These are phyloP conservation scores for Cerrena zonata DNA, from an alignment of 1,284 basidiomycete genomes.

Conservation along the genomic window DNA sequence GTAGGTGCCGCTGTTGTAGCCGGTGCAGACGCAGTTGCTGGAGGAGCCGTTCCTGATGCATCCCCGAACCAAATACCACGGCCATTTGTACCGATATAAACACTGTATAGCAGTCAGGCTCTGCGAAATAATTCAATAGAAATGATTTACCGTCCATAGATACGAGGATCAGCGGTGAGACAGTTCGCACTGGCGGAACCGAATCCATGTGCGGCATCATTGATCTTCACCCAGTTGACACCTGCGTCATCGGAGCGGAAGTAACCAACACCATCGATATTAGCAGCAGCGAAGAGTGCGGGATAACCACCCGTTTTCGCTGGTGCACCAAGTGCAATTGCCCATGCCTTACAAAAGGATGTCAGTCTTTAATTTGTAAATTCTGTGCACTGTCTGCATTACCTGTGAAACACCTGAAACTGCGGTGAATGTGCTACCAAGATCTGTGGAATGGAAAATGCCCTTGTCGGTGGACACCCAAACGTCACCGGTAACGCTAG, in stretches of 20 bases:
- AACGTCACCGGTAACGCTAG: conserved; percentile 45
- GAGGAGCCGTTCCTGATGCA: conserved; percentile 33
- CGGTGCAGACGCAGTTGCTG: conserved; percentile 30
- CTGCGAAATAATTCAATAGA: neutral
- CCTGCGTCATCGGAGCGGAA: conserved; percentile 57
- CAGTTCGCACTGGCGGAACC: conserved; percentile 44
- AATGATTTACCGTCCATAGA: conserved; percentile 44
- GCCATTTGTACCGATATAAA: conserved; percentile 62
- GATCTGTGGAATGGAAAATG: conserved; percentile 55
- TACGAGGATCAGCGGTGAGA: conserved; percentile 48
- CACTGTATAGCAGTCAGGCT: conserved; percentile 28
- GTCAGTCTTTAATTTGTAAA: neutral
- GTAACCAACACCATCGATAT: conserved; percentile 45
- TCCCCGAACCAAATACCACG: conserved; percentile 61
- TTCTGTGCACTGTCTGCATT: conserved; percentile 31
- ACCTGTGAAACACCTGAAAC: conserved; percentile 45
- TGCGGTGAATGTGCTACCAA: conserved; percentile 44
- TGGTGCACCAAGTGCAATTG: conserved; percentile 53
- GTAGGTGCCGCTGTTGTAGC: conserved; percentile 5
- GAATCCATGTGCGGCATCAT: conserved; percentile 57
- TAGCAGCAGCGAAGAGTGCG: conserved; percentile 51
- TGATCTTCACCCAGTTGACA: conserved; percentile 55
- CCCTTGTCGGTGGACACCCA: conserved; percentile 61
- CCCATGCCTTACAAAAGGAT: conserved; percentile 42
- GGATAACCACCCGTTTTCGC: conserved; percentile 46